Base-by-base conservation (phyloP, 805 yeast genomes). In the Ogataea ganodermae region DNA sequence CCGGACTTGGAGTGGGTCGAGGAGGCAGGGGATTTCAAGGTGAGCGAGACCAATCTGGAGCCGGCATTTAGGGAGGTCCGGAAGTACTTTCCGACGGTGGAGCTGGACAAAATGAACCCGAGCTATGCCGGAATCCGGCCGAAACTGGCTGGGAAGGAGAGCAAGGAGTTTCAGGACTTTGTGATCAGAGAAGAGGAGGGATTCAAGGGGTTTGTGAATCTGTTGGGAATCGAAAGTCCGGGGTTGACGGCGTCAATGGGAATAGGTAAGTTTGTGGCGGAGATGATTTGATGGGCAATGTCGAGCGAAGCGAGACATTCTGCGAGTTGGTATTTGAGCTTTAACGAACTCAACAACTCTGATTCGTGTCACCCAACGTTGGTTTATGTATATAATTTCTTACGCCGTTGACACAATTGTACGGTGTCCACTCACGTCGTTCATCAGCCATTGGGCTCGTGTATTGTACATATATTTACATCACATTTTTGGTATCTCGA, bases 1-100 rank as follows among this genome's bases (percentile, higher is more conserved):
- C 97, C 97, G 0, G 96, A 91, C 62, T 66, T 89, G 33, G 94
- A 89, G 63, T 89, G 95, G 88, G 80, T 86, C 1, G 77, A 75
- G 4, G 39, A 68, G 54, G 70, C 72, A 10, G 51, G 52, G 5
- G 80, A 81, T 58, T 78, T 79, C 50, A 59, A 68, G 5, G 84
- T 83, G 6, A 74, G 71, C 52, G 65, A 63, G 1, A 44, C 58
- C 1, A 84, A 84, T 49, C 60, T 84, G 7, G 70, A 71, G 9
- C 69, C 68, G 0, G 94, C 94, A 0, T 74, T 66, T 48, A 65
- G 71, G 26, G 87, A 84, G 7, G 84, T 89, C 4, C 57, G 66
- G 9, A 70, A 72, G 42, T 88, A 89, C 62, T 76, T 84, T 48
- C 91, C 95, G 1, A 70, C 66, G n/a, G 68, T 88, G 10, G 69